Conservation (phyloP, 495 filamentous ascomycete species). For the Aspergillus wentii region DNA sequence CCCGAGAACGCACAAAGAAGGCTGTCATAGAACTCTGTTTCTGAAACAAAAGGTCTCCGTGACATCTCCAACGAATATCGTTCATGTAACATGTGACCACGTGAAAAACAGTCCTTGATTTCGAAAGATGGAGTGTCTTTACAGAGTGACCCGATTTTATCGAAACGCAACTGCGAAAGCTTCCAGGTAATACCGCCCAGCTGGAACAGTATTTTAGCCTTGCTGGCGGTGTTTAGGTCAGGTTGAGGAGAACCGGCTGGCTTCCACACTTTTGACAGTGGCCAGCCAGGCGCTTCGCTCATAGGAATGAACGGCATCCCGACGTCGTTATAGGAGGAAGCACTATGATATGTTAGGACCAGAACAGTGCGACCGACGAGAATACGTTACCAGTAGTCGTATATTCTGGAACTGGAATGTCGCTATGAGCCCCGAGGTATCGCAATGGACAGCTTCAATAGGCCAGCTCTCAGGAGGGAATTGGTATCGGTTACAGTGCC, state of each 20-base stretch:
- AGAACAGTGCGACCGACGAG: neutral
- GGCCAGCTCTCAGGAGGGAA: too few relatives aligned
- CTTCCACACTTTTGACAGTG: conserved; percentile 15
- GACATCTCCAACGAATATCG: conserved; percentile 12
- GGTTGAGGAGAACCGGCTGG: conserved; percentile 8
- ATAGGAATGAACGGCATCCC: conserved; percentile 22
- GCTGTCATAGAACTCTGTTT: conserved; percentile 16
- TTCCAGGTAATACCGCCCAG: conserved; percentile 18
- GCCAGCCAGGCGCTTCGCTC: conserved; percentile 20
- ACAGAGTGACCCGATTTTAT: conserved; percentile 20
- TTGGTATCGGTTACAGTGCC: too few relatives aligned
- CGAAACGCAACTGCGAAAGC: conserved; percentile 20
- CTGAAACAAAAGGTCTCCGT: conserved; percentile 18
- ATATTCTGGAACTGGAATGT: conserved; percentile 24
- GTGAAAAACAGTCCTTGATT: conserved; percentile 18
- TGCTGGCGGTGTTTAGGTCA: conserved; percentile 6
- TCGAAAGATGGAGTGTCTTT: conserved; percentile 12
- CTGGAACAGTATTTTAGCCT: conserved; percentile 17
- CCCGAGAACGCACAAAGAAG: conserved; percentile 11
- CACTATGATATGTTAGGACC: conserved; percentile 10
- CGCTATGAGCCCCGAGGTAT: too few relatives aligned
- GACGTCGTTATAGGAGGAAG: conserved; percentile 17
- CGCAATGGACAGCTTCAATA: too few relatives aligned
- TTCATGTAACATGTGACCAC: conserved; percentile 18
- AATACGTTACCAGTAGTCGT: conserved; percentile 12